These are phyloP conservation scores for Akanthomyces lecanii DNA, from an alignment of 2,329 filamentous ascomycete species.

Conservation along the genomic window DNA sequence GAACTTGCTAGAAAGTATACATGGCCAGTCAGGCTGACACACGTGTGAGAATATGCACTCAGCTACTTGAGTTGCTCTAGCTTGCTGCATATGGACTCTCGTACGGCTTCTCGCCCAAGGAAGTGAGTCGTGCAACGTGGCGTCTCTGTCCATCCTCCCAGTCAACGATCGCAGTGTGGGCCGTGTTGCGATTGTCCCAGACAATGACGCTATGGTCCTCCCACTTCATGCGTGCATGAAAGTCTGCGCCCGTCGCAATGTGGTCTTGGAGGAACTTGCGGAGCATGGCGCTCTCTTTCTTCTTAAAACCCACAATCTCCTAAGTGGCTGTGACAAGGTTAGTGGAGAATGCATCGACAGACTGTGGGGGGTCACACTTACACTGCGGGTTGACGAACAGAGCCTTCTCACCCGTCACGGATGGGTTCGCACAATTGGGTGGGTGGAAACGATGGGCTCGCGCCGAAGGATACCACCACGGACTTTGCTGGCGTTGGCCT, in stretches of 20 bases:
- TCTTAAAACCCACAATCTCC: slow-evolving; percentile 76
- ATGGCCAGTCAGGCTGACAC: not conserved
- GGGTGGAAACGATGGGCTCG: slow-evolving; percentile 68
- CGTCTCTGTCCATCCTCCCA: slow-evolving; percentile 76
- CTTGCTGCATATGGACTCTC: slow-evolving; percentile 54
- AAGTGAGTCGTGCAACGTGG: slow-evolving; percentile 77
- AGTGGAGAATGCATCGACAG: too few relatives aligned
- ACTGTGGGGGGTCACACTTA: too few relatives aligned
- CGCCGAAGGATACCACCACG: slow-evolving; percentile 68
- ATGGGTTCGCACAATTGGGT: slow-evolving; percentile 78
- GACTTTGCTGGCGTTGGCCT: slow-evolving; percentile 64
- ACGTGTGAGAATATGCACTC: not conserved
- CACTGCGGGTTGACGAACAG: too few relatives aligned
- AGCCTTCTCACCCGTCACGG: too few relatives aligned
- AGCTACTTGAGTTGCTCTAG: not conserved
- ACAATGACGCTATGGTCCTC: slow-evolving; percentile 74
- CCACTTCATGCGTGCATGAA: slow-evolving; percentile 73
- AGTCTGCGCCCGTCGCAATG: slow-evolving; percentile 54
- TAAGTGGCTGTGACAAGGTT: slow-evolving; percentile 39
- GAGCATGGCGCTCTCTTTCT: slow-evolving; percentile 76
- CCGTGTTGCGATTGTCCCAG: slow-evolving; percentile 80
- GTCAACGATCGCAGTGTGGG: slow-evolving; percentile 75
- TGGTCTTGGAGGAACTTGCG: slow-evolving; percentile 61
- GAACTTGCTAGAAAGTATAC: not conserved
- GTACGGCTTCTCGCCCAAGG: slow-evolving; percentile 72